Evolutionary conservation across 169 alveolate species (phyloP).

Genomic region (Plasmodium ovale): DNA sequence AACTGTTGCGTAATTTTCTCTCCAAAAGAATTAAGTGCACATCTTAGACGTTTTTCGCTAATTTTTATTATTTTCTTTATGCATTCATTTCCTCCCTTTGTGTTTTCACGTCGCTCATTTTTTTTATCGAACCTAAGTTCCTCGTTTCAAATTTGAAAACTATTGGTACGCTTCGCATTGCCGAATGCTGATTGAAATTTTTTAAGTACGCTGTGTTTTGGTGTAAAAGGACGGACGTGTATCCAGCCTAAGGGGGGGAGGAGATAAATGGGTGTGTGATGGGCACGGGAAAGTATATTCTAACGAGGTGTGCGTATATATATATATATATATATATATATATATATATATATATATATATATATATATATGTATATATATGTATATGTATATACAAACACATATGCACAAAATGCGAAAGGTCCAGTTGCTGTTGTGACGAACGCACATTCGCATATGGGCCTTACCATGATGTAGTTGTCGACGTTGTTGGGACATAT

Average conservation of each 20-base stretch:
- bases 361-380: neutral
- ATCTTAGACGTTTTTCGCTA: neutral
- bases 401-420: neutral
- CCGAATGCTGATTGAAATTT: slow-evolving; percentile 36
- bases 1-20: neutral
- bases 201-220: slow-evolving; percentile 61
- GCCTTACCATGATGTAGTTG: slow-evolving; percentile 32
- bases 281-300: too few relatives aligned
- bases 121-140: too few relatives aligned
- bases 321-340: too few relatives aligned
- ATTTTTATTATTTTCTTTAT: slow-evolving; percentile 1
- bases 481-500: slow-evolving; percentile 38
- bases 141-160: neutral
- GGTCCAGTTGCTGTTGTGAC: neutral
- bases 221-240: slow-evolving; percentile 28
- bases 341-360: neutral
- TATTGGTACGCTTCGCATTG: slow-evolving; percentile 16
- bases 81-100: neutral
- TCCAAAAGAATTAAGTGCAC: neutral
- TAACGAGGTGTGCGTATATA: too few relatives aligned
- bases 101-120: too few relatives aligned
- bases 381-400: neutral
- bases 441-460: neutral
- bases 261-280: neutral
- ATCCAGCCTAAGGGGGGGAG: slow-evolving; percentile 41